Base-by-base conservation (phyloP, 2,329 filamentous ascomycete species). In the Penicillium freii region DNA sequence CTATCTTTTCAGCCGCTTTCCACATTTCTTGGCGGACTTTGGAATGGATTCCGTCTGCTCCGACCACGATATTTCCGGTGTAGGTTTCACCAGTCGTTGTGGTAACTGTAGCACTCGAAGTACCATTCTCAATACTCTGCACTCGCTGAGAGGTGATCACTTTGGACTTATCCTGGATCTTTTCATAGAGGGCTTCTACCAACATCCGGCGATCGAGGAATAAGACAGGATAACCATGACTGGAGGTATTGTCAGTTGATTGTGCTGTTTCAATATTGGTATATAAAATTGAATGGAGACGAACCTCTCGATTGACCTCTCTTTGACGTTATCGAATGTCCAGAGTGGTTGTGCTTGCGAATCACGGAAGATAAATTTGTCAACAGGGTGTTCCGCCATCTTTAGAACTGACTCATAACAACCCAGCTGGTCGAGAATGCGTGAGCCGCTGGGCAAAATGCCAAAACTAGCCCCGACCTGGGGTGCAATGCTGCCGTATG, bases 361-460 rank as follows among this genome's bases (percentile, higher is more conserved):
- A 54, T 62, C 49, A 6, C 55, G 44, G 33, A 62, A 61, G 2
- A 2, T 5, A 11, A 59, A 19, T 44, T 29, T 58, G 4, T 62
- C 50, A 3, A 64, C 54, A 2, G 60, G 58, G 23, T 56, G 40
- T 46, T 53, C 48, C 1, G 55, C 55, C 38, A 15, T 56, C 27
- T 53, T 29, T 7, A 59, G 7, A 43, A 72, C 62, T 9, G 61
- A 44, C 7, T 74, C 69, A 19, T 59, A 76, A 33, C 71, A 65
- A 0, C 78, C 80, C 0, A 84, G 61, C 64, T 84, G 82, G 49
- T 83, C 81, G 0, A 83, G 63, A 9, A 83, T 76, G 0, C 78
- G 71, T 3, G 71, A 57, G 0, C 79, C 78, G n/a, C 77, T 74
- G 0, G 81, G 70, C 0, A 75, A 60, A 0, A 83, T 59, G 3